These are phyloP conservation scores for Sanghuangporus weigelae DNA, from an alignment of 1,284 basidiomycete species.

Conservation along the genomic window DNA sequence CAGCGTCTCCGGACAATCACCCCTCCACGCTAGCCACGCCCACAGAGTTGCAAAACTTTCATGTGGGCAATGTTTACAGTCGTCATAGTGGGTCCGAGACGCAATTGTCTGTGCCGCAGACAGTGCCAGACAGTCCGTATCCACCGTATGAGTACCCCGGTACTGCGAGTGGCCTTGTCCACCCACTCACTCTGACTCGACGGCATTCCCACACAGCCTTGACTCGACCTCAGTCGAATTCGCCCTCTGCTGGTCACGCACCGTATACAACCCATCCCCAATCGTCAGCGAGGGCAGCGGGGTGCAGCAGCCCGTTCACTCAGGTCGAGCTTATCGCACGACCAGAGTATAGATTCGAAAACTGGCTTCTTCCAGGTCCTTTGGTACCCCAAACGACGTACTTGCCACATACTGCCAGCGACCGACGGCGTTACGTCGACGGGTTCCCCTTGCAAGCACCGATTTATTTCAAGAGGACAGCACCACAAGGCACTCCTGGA, in stretches of 20 bases:
- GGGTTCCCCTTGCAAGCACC: conserved; percentile 56
- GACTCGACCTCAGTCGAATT: background rate
- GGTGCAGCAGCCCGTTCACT: background rate
- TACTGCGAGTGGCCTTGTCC: background rate
- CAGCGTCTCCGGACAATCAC: background rate
- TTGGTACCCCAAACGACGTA: conserved; percentile 65
- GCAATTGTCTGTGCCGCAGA: background rate
- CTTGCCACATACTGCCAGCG: conserved; percentile 67
- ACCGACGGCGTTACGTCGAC: conserved; percentile 66
- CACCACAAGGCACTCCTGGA: conserved; percentile 34
- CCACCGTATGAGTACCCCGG: background rate
- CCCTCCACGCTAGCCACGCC: background rate
- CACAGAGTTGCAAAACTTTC: background rate
- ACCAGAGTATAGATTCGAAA: conserved; percentile 19
- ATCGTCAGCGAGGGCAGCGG: background rate
- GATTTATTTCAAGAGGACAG: conserved; percentile 52
- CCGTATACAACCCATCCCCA: background rate
- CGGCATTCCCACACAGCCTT: background rate
- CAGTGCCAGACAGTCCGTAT: background rate
- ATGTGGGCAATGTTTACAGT: background rate
- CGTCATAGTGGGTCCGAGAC: background rate
- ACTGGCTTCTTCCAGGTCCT: conserved; percentile 28
- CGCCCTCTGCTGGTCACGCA: background rate
- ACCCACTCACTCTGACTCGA: background rate
- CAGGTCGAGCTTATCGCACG: conserved; percentile 20